Conservation (phyloP, 2,329 filamentous ascomycete species). For the Alternaria burnsii region DNA sequence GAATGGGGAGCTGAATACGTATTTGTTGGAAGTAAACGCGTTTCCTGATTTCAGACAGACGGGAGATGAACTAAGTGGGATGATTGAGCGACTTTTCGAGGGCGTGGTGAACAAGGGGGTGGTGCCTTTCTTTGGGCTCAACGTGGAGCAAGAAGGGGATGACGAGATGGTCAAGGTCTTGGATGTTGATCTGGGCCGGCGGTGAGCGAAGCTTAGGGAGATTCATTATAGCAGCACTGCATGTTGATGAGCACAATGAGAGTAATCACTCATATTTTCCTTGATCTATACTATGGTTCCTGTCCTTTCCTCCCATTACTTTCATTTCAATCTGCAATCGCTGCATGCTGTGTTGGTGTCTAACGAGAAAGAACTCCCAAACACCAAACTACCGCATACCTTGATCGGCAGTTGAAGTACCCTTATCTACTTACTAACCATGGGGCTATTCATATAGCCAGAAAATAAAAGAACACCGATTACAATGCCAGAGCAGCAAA, state of each 20-base stretch:
- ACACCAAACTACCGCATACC: not conserved
- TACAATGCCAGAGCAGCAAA: slow-evolving; percentile 1
- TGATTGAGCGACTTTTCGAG: slow-evolving; percentile 81
- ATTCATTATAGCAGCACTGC: not conserved
- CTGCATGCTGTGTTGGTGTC: not conserved
- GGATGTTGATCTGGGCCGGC: slow-evolving; percentile 57
- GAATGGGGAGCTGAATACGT: slow-evolving; percentile 63
- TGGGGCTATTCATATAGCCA: not conserved
- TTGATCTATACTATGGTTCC: slow-evolving; percentile 6
- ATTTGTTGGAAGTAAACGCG: slow-evolving; percentile 90
- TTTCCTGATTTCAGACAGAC: slow-evolving; percentile 97
- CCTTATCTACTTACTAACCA: not conserved
- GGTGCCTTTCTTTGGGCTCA: slow-evolving; percentile 69
- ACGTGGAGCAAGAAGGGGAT: slow-evolving; percentile 9
- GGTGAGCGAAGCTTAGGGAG: not conserved
- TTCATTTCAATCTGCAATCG: not conserved
- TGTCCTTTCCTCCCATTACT: not conserved
- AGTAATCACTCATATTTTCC: slow-evolving; percentile 4
- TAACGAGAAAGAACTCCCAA: not conserved
- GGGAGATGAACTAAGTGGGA: slow-evolving; percentile 72
- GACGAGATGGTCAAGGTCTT: slow-evolving; percentile 54
- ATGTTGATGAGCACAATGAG: not conserved
- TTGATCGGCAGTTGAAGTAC: not conserved
- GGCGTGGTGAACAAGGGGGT: slow-evolving; percentile 75
- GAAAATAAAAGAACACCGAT: not conserved